Conservation (phyloP, 805 yeast genomes). For the Ogataea pini region DNA sequence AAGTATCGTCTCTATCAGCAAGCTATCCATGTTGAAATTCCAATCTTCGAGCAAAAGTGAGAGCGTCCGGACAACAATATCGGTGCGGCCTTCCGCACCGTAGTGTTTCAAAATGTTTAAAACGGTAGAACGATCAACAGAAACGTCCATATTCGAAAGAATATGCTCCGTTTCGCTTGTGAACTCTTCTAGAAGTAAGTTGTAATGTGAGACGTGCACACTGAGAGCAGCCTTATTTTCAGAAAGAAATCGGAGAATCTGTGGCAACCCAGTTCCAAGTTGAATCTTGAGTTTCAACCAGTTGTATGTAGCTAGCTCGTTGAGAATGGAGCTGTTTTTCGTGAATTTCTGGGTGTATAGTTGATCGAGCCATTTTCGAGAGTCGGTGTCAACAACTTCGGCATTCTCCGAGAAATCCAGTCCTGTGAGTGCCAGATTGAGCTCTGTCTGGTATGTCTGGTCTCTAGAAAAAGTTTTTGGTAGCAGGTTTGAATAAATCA, state of each 20-base stretch:
- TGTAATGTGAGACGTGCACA: conserved; percentile 16
- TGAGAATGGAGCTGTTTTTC: conserved; percentile 2
- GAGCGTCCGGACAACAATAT: conserved; percentile 9
- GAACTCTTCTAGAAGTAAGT: conserved; percentile 7
- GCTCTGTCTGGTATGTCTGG: not conserved
- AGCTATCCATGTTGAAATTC: conserved; percentile 14
- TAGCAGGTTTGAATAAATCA: not conserved
- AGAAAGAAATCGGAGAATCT: conserved; percentile 6
- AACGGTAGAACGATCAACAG: conserved; percentile 19
- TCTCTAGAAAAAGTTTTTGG: not conserved
- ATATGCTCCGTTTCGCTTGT: not conserved
- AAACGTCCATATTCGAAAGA: not conserved
- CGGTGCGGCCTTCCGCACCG: conserved; percentile 7
- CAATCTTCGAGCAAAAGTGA: conserved; percentile 10
- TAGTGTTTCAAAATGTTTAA: conserved; percentile 7
- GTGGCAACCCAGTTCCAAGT: not conserved
- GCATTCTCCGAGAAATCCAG: no score
- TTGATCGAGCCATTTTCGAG: conserved; percentile 10
- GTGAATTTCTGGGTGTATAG: conserved; percentile 11
- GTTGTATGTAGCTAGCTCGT: conserved; percentile 17
- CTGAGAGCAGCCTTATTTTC: not conserved
- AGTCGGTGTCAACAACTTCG: not conserved
- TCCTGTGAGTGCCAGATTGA: not conserved
- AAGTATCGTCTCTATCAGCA: conserved; percentile 12
- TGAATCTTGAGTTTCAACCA: conserved; percentile 10